phyloP scores from a whole-genome alignment of 2,329 filamentous ascomycete species.

The Akanthomyces dipterigenus region DNA sequence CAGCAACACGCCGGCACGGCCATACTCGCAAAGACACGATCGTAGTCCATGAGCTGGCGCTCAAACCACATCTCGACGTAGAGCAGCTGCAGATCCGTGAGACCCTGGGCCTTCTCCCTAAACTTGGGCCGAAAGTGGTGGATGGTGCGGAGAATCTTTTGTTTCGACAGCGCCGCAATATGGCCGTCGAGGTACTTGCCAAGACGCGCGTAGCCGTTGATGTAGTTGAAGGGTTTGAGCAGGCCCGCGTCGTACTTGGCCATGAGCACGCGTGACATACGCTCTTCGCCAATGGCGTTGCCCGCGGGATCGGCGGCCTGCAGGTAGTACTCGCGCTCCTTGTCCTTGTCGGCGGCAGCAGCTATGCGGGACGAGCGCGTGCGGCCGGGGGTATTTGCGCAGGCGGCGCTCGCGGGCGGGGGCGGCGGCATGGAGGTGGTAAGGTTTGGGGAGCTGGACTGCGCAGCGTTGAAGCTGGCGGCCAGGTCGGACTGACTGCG shows the following conservation, averaged over 20 bases:
- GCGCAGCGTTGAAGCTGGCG: background rate
- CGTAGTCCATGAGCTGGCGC: constrained; percentile 91
- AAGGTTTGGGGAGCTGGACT: constrained; percentile 14
- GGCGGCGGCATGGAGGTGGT: constrained; percentile 40
- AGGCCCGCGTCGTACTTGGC: constrained; percentile 96
- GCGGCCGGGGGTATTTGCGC: constrained; percentile 35
- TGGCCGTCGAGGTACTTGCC: constrained; percentile 89
- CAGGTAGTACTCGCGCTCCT: constrained; percentile 86
- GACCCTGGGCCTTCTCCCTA: constrained; percentile 81
- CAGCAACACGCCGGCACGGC: constrained; percentile 96
- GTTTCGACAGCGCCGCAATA: constrained; percentile 72
- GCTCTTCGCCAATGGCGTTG: constrained; percentile 76
- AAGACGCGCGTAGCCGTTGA: constrained; percentile 87
- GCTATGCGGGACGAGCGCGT: constrained; percentile 56
- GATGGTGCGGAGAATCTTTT: constrained; percentile 86
- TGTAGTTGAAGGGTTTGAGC: constrained; percentile 95
- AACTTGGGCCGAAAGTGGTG: constrained; percentile 94
- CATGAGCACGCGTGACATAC: constrained; percentile 88
- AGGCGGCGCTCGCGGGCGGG: constrained; percentile 21
- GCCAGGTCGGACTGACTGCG: constrained; percentile 25
- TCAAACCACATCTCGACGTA: constrained; percentile 99
- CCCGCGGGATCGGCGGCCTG: constrained; percentile 93
- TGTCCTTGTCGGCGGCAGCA: constrained; percentile 62
- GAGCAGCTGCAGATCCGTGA: constrained; percentile 91
- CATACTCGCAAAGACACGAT: constrained; percentile 98